Conservation (phyloP, 768 basidiomycete genomes). For the Calocera viscosa region DNA sequence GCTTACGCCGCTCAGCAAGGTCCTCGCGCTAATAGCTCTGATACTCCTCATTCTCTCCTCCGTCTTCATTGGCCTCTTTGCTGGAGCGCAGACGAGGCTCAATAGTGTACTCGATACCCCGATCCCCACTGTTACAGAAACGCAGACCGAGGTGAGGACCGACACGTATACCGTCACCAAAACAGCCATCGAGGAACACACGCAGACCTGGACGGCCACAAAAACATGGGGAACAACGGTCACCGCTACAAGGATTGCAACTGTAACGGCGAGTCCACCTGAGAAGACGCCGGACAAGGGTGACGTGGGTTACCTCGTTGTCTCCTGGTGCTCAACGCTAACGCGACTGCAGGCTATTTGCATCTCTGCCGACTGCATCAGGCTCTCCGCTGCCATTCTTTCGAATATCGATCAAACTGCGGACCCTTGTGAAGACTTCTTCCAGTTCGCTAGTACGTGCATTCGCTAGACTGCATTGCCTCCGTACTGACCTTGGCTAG, state of each 20-base stretch:
- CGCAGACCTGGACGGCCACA: slow-evolving; percentile 20
- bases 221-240: slow-evolving; percentile 19
- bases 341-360: slow-evolving; percentile 44
- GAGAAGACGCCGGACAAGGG: slow-evolving; percentile 22
- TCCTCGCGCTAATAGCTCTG: slow-evolving; percentile 63
- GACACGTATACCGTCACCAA: not conserved
- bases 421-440: slow-evolving; percentile 95
- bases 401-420: slow-evolving; percentile 63
- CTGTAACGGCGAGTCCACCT: slow-evolving; percentile 20
- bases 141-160: not conserved
- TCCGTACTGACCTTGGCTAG: slow-evolving; percentile 30
- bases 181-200: slow-evolving; percentile 9
- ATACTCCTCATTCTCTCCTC: slow-evolving; percentile 69
- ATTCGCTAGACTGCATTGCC: not conserved
- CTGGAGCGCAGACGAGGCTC: slow-evolving; percentile 72
- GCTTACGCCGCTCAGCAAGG: slow-evolving; percentile 69
- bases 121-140: slow-evolving; percentile 10
- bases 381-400: slow-evolving; percentile 70
- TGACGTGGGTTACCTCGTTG: slow-evolving; percentile 15
- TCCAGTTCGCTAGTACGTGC: slow-evolving; percentile 75
- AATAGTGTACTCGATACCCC: slow-evolving; percentile 25
- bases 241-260: slow-evolving; percentile 22
- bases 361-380: slow-evolving; percentile 64
- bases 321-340: not conserved
- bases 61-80: slow-evolving; percentile 86